Percentiles rank a stretch among this genome's conserved stretches.
Conservation (phyloP, 2,329 filamentous ascomycete genomes). For the Canariomyces notabilis region DNA sequence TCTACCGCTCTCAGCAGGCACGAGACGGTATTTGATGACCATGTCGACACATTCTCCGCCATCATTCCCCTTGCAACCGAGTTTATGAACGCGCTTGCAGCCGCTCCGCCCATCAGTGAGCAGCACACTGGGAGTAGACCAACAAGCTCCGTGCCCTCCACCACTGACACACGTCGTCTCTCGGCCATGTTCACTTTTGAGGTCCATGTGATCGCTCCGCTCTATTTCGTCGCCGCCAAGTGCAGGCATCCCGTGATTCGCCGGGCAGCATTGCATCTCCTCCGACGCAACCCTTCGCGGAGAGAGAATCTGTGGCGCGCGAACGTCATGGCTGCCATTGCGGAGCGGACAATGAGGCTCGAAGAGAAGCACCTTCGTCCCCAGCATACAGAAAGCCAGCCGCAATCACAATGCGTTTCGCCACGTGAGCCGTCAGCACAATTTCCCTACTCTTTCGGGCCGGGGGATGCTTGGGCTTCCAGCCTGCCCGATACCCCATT, state of each 20-base stretch:
- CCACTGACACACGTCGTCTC: slow-evolving; percentile 14
- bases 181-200: slow-evolving; percentile 37
- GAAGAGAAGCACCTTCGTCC: slow-evolving; percentile 24
- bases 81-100: slow-evolving; percentile 22
- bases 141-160: slow-evolving; percentile 8
- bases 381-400: slow-evolving; percentile 5
- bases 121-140: slow-evolving; percentile 1
- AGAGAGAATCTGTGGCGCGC: slow-evolving; percentile 39
- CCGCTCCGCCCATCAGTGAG: slow-evolving; percentile 4
- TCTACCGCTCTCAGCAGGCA: slow-evolving; percentile 28
- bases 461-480: slow-evolving; percentile 9
- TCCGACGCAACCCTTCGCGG: slow-evolving; percentile 28
- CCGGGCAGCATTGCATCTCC: slow-evolving; percentile 34
- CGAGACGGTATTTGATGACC: slow-evolving; percentile 34
- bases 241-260: slow-evolving; percentile 39
- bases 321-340: slow-evolving; percentile 30
- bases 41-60: slow-evolving; percentile 33
- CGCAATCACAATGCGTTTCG: slow-evolving; percentile 11
- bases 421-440: slow-evolving; percentile 12
- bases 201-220: slow-evolving; percentile 37
- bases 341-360: slow-evolving; percentile 32
- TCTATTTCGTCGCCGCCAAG: slow-evolving; percentile 38
- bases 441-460: slow-evolving; percentile 6
- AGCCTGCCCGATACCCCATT: slow-evolving; percentile 4
- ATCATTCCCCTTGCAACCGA: slow-evolving; percentile 34